Evolutionary conservation across 345 rosid genomes (phyloP).

Genomic region (Moricandia arvensis): DNA sequence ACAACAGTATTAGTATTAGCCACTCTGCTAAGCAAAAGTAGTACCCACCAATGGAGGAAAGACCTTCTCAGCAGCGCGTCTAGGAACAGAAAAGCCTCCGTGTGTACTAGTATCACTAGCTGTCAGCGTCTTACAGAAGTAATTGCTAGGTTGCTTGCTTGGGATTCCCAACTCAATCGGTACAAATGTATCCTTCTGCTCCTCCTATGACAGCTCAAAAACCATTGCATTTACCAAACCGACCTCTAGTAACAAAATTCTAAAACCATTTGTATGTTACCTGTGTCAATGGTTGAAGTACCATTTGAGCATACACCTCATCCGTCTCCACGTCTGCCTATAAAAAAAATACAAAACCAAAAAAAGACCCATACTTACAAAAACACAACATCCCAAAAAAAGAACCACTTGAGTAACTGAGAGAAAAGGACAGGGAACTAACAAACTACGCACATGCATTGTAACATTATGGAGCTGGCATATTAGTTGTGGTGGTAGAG

Average conservation of each 20-base stretch:
- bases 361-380: constrained; percentile 4
- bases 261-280: constrained; percentile 22
- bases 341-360: neutral
- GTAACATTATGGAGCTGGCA: constrained; percentile 63
- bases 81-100: constrained; percentile 77
- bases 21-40: constrained; percentile 4
- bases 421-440: constrained; percentile 23
- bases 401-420: constrained; percentile 15
- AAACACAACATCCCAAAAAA: constrained; percentile 15
- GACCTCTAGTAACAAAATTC: neutral
- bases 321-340: constrained; percentile 55
- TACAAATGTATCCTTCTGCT: constrained; percentile 50
- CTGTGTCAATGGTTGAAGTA: constrained; percentile 49
- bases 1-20: neutral
- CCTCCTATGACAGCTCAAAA: constrained; percentile 37
- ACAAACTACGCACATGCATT: constrained; percentile 52
- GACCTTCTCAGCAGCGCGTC: constrained; percentile 72
- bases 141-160: constrained; percentile 51
- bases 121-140: constrained; percentile 52
- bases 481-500: constrained; percentile 54
- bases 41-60: constrained; percentile 59
- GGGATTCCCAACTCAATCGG: constrained; percentile 53
- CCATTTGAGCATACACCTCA: constrained; percentile 55
- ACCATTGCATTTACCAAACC: neutral
- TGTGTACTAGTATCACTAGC: constrained; percentile 70